Evolutionary conservation across 441 rosid species (phyloP), one percentile per base, ranked within the genome.

Genomic region (Croton laevigatus): DNA sequence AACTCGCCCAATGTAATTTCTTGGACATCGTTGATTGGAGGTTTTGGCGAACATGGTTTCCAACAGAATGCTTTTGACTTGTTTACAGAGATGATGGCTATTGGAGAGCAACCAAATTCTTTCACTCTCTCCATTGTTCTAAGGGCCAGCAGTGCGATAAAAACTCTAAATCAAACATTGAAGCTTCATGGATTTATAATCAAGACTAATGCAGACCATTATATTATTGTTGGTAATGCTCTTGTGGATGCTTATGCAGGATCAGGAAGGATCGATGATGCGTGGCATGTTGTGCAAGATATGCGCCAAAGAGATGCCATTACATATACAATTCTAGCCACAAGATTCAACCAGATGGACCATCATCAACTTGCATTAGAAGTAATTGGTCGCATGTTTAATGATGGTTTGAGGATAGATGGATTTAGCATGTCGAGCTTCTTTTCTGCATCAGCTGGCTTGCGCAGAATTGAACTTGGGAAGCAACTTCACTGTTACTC

Each of bases 1-100:
- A 38, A 62, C 14, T 77, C 77, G 3, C 89, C 87, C 17, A 82
- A 89, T 75, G 81, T 86, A 65, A 61, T 91, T 67, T 87, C 97
- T 55, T 89, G 94, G 94, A 86, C 93, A 49, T 80, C 89, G 38
- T 77, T 89, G 81, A 83, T 86, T 74, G 80, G 83, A 13, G 94
- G 94, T 69, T 76, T 86, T 78, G 73, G 71, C 44, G 86, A 81
- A 58, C 87, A 84, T 59, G 87, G 84, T 53, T 74, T 73, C 9
- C 74, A 71, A 42, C 69, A 59, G 70, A 81, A 81, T 72, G 84
- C 88, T 63, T 80, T 79, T 53, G 65, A 70, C 59, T 71, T 71
- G 44, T 82, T 81, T 59, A 72, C 6, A 52, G 80, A 83, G 68
- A 89, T 91, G 97, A 75, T 66, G 73, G 83, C 76, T 67, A 67